A percentile compares a stretch with the other conserved stretches of the same genome.
These are phyloP conservation scores for Boeremia lycopersici DNA, from an alignment of 2,329 filamentous ascomycete genomes.

Conservation along the genomic window DNA sequence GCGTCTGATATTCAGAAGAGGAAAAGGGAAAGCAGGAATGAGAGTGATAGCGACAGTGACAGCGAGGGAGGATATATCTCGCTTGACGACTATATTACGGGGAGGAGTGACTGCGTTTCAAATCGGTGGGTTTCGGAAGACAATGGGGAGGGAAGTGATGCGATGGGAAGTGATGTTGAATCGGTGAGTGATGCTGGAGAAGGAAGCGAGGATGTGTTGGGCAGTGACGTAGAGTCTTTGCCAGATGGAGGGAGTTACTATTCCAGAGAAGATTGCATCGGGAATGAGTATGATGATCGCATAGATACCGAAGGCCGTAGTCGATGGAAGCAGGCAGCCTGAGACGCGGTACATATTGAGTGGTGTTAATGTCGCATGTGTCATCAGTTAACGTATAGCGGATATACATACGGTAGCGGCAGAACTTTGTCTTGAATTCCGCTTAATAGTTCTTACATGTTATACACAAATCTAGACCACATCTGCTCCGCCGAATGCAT, in stretches of 20 bases:
- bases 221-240: slow-evolving; percentile 5
- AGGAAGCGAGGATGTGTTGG: background rate
- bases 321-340: background rate
- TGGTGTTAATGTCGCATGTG: too few species aligned
- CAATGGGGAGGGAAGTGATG: slow-evolving; percentile 5
- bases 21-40: background rate
- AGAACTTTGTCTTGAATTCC: background rate
- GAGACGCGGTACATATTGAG: background rate
- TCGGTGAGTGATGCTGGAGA: background rate
- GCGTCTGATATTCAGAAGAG: background rate
- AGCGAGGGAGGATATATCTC: slow-evolving; percentile 10
- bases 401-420: background rate
- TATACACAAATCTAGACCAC: slow-evolving; percentile 16
- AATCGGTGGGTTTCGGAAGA: background rate
- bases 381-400: background rate
- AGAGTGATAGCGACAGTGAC: background rate
- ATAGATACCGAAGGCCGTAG: background rate
- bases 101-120: slow-evolving; percentile 2
- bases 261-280: slow-evolving; percentile 6
- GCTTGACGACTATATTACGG: slow-evolving; percentile 7
- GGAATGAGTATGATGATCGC: background rate
- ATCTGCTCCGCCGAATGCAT: slow-evolving; percentile 4
- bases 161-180: background rate
- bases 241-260: background rate
- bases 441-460: slow-evolving; percentile 10